Evolutionary conservation across 73 alveolate genomes (phyloP).

Genomic region (Paramecium octaurelia): DNA sequence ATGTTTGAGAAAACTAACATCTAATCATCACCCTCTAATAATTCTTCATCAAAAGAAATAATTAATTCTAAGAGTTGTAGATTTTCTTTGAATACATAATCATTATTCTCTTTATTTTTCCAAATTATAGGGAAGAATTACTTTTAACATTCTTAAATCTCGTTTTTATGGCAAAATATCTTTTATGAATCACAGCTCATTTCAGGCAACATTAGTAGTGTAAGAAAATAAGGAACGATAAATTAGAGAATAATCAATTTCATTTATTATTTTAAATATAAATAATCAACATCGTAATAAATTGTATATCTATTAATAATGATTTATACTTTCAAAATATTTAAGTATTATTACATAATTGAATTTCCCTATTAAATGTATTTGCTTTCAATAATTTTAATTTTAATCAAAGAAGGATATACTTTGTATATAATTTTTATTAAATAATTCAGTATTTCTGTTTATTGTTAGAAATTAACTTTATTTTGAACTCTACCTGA

Average conservation of each 20-base stretch:
- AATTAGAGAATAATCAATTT: not conserved
- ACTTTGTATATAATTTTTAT: too few species aligned
- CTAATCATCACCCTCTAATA: not conserved
- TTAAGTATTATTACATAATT: too few species aligned
- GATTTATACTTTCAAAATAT: too few species aligned
- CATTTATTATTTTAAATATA: not conserved
- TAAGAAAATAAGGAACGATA: not conserved
- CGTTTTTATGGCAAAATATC: not conserved
- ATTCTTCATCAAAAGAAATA: not conserved
- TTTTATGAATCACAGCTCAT: not conserved
- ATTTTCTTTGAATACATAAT: not conserved
- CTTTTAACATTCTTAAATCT: not conserved
- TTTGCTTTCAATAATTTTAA: too few species aligned
- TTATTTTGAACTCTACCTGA: too few species aligned
- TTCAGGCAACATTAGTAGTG: not conserved
- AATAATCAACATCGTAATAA: too few species aligned
- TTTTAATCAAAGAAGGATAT: too few species aligned
- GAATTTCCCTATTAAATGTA: too few species aligned
- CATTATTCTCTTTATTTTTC: not conserved
- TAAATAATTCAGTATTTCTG: too few species aligned
- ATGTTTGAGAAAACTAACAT: not conserved
- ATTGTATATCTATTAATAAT: too few species aligned
- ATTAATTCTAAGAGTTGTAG: not conserved
- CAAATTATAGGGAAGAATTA: not conserved
- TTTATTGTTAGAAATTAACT: too few species aligned